Evolutionary conservation across 345 rosid genomes (phyloP).

Genomic region (Rhodamnia rubescens): DNA sequence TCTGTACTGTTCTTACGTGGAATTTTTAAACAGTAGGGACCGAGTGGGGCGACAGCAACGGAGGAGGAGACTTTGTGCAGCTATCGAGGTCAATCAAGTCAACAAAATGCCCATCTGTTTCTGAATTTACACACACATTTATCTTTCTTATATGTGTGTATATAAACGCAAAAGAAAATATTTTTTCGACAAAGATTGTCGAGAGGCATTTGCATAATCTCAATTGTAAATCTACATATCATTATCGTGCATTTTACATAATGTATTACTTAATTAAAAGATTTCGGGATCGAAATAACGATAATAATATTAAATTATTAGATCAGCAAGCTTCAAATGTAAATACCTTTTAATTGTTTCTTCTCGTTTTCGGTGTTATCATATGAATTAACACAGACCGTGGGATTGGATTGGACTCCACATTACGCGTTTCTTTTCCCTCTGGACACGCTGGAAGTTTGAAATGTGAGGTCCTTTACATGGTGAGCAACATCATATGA

Average conservation of each 20-base stretch:
- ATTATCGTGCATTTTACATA: too few species aligned
- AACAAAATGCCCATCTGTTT: constrained; percentile 1
- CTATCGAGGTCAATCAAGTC: constrained; percentile 38
- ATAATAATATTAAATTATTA: too few species aligned
- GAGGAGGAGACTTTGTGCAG: neutral
- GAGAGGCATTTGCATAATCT: too few species aligned
- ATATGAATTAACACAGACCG: neutral
- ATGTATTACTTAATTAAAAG: too few species aligned
- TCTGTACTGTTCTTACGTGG: neutral
- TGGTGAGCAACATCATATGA: neutral
- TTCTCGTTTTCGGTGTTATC: neutral
- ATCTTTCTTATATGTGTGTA: neutral
- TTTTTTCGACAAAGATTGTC: too few species aligned
- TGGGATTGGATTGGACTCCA: neutral
- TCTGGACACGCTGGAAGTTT: neutral
- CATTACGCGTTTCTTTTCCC: neutral
- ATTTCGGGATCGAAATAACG: too few species aligned
- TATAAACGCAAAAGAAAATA: neutral
- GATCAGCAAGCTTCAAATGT: neutral
- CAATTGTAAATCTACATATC: too few species aligned
- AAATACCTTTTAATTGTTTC: neutral
- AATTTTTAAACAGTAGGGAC: neutral
- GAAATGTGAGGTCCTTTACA: neutral
- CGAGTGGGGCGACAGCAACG: neutral
- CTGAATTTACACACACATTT: neutral